These are phyloP conservation scores for Papiliotrema nemorosa DNA, from an alignment of 1,284 basidiomycete species.

Conservation along the genomic window DNA sequence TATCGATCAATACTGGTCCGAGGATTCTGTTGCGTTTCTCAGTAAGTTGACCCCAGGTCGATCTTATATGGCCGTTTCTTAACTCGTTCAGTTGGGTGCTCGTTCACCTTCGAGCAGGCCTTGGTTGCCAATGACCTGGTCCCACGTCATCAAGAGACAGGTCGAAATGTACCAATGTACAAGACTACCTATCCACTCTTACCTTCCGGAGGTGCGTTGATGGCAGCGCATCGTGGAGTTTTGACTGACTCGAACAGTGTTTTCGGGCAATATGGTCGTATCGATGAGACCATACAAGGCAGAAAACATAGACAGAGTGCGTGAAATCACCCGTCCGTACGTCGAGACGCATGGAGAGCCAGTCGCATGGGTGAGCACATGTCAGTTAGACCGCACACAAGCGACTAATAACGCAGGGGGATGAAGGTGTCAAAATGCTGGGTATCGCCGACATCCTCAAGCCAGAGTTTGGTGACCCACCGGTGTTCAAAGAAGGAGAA, in stretches of 20 bases:
- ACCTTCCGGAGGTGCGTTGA: constrained; percentile 21
- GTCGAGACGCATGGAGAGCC: constrained; percentile 37
- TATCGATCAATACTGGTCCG: constrained; percentile 21
- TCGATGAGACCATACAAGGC: constrained; percentile 39
- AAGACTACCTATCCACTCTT: constrained; percentile 15
- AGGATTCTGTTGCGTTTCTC: constrained; percentile 35
- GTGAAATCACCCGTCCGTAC: constrained; percentile 28
- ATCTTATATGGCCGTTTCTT: too few species aligned
- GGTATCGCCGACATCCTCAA: constrained; percentile 28
- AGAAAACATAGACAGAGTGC: constrained; percentile 19
- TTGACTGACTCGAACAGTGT: constrained; percentile 18
- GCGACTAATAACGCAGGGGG: too few species aligned
- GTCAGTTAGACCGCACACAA: too few species aligned
- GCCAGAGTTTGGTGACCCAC: constrained; percentile 33
- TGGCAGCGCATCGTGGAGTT: too few species aligned
- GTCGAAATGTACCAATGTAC: constrained; percentile 36
- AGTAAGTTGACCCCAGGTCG: constrained; percentile 13
- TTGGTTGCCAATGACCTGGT: constrained; percentile 15
- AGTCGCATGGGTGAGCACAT: constrained; percentile 29
- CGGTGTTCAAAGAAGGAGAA: constrained; percentile 28
- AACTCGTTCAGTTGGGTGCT: constrained; percentile 31
- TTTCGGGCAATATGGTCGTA: constrained; percentile 35
- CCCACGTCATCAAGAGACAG: constrained; percentile 27
- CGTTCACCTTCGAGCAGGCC: constrained; percentile 37
- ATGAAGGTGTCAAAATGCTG: too few species aligned